Conservation (phyloP, 164 flowering plant genomes). For the Echeveria elegans region DNA sequence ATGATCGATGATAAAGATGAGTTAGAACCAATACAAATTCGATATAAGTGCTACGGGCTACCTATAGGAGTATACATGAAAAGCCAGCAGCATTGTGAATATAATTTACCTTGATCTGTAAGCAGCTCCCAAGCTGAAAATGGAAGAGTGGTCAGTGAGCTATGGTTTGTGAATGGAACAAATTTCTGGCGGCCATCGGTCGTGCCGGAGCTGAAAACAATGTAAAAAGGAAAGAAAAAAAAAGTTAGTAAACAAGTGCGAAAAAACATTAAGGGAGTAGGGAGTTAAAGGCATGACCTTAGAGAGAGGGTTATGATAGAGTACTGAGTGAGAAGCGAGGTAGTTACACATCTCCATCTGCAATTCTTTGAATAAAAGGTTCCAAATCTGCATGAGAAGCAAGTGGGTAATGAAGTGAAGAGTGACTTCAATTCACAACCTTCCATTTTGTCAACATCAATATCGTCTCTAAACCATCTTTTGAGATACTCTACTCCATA, state of each 20-base stretch:
- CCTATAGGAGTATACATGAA: too few species aligned
- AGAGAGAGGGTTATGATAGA: slow-evolving; percentile 64
- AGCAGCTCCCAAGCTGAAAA: slow-evolving; percentile 64
- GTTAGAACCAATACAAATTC: too few species aligned
- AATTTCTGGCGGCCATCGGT: slow-evolving; percentile 81
- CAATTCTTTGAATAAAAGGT: slow-evolving; percentile 66
- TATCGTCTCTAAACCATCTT: slow-evolving; percentile 50
- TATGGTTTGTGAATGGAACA: slow-evolving; percentile 73
- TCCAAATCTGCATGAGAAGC: slow-evolving; percentile 64
- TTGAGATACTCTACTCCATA: slow-evolving; percentile 53
- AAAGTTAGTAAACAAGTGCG: too few species aligned
- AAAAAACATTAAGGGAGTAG: background rate
- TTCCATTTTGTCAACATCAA: slow-evolving; percentile 39
- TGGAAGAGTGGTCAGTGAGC: slow-evolving; percentile 69
- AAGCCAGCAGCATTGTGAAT: background rate
- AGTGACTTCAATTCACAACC: slow-evolving; percentile 35
- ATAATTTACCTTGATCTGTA: slow-evolving; percentile 63
- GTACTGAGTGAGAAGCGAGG: slow-evolving; percentile 54
- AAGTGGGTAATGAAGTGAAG: slow-evolving; percentile 48
- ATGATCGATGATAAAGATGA: too few species aligned
- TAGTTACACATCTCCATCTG: slow-evolving; percentile 54
- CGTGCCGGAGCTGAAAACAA: slow-evolving; percentile 67
- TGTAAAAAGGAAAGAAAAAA: background rate
- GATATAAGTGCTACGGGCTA: too few species aligned
- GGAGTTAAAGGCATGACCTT: slow-evolving; percentile 31